These are phyloP conservation scores for Rhodotorula mucilaginosa DNA, from an alignment of 1,284 basidiomycete genomes.

Conservation along the genomic window DNA sequence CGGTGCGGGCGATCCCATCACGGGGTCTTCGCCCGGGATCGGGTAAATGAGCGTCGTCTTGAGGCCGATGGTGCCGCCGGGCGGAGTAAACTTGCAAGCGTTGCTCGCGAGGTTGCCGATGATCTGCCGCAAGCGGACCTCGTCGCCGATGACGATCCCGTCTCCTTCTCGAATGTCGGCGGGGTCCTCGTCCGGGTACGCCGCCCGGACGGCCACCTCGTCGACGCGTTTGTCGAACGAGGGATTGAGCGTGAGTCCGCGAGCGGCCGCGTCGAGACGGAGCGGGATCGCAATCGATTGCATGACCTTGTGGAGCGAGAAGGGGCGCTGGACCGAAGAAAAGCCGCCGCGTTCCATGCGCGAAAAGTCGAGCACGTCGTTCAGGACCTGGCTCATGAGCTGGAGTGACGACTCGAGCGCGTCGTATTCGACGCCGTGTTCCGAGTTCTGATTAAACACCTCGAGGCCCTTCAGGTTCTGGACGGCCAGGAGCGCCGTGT, in stretches of 20 bases:
- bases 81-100: conserved; percentile 65
- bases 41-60: conserved; percentile 62
- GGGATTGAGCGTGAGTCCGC: conserved; percentile 65
- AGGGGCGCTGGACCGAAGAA: conserved; percentile 67
- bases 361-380: conserved; percentile 51
- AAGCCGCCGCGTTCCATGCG: conserved; percentile 59
- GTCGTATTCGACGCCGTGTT: conserved; percentile 72
- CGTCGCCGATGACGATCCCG: conserved; percentile 71
- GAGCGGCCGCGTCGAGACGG: conserved; percentile 68
- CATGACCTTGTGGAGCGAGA: conserved; percentile 78
- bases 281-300: conserved; percentile 74
- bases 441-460: conserved; percentile 57
- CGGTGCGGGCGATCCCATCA: background rate
- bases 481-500: conserved; percentile 80
- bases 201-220: conserved; percentile 51
- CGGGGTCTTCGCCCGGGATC: background rate
- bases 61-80: conserved; percentile 65
- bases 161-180: conserved; percentile 52
- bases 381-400: conserved; percentile 65
- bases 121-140: conserved; percentile 71
- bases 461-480: conserved; percentile 81
- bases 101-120: conserved; percentile 52
- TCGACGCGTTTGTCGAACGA: conserved; percentile 74
- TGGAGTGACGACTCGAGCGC: conserved; percentile 76
- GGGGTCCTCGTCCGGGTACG: conserved; percentile 46